phyloP scores from a whole-genome alignment of 202 grass and related monocot species.

The Eragrostis tef region DNA sequence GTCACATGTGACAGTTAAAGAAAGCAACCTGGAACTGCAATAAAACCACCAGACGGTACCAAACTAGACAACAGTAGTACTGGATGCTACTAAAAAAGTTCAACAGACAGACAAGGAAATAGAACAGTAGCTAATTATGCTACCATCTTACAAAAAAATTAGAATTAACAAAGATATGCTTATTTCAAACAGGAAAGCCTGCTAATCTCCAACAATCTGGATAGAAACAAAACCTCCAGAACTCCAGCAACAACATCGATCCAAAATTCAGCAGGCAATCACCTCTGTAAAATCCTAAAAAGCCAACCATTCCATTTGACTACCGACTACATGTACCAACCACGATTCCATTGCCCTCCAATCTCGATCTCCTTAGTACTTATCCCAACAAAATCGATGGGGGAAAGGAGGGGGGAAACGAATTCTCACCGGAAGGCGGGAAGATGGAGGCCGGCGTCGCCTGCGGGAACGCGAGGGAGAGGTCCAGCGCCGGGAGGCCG shows the following conservation, averaged over 20 bases:
- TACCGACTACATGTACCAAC: not conserved
- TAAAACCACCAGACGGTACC: conserved; percentile 2
- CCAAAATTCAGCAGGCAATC: not conserved
- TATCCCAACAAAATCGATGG: not conserved
- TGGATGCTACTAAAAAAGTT: too few relatives aligned
- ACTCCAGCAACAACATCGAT: not conserved
- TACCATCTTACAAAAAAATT: not conserved
- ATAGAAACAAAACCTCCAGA: not conserved
- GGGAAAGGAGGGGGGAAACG: not conserved
- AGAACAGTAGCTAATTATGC: not conserved
- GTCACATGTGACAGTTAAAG: not conserved
- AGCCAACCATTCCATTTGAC: not conserved
- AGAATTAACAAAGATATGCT: not conserved
- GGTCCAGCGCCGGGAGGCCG: conserved; percentile 48
- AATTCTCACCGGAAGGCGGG: conserved; percentile 51
- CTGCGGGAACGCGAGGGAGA: conserved; percentile 61
- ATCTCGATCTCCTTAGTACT: not conserved
- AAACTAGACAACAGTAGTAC: not conserved
- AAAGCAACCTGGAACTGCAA: conserved; percentile 9
- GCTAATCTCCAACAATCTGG: not conserved
- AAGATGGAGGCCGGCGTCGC: conserved; percentile 65
- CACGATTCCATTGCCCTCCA: not conserved
- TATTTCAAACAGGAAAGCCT: not conserved
- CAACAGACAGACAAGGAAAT: not conserved
- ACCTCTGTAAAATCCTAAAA: not conserved